Conservation (phyloP, 768 basidiomycete species). For the Leccinum subgranulosum region DNA sequence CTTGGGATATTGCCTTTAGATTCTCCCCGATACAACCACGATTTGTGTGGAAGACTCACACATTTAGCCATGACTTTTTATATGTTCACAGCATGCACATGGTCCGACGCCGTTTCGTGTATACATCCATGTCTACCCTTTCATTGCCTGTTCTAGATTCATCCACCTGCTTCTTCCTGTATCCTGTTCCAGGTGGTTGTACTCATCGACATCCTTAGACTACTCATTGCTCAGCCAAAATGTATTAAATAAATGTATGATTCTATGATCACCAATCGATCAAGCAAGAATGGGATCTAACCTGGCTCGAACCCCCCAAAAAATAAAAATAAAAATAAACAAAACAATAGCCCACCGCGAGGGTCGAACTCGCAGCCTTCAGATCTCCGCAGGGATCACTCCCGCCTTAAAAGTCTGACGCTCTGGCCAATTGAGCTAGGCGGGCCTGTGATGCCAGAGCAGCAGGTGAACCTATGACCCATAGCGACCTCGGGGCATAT, state of each 20-base stretch:
- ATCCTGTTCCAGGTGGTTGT: conserved; percentile 19
- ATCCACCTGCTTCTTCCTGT: conserved; percentile 11
- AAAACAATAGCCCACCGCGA: conserved; percentile 67
- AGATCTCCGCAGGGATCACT: conserved; percentile 40
- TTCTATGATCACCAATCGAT: neutral
- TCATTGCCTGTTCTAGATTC: conserved; percentile 5
- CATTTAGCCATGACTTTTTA: conserved; percentile 12
- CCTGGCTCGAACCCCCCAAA: neutral
- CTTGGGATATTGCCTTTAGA: conserved; percentile 29
- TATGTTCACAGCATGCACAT: conserved; percentile 10
- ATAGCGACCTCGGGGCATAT: neutral
- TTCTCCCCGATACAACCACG: conserved; percentile 20
- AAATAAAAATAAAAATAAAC: neutral
- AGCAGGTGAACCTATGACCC: neutral
- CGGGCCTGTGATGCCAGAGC: conserved; percentile 32
- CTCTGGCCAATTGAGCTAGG: conserved; percentile 64
- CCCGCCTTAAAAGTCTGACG: conserved; percentile 51
- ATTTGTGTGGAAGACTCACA: conserved; percentile 18
- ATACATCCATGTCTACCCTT: conserved; percentile 9
- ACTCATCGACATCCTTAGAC: conserved; percentile 18
- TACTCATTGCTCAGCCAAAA: conserved; percentile 12
- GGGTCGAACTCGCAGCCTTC: conserved; percentile 86
- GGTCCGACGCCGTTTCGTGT: conserved; percentile 1
- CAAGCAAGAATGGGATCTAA: neutral
- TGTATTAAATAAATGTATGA: conserved; percentile 11